phyloP scores from a whole-genome alignment of 495 filamentous ascomycete species.

The Mytilinidion resinicola region DNA sequence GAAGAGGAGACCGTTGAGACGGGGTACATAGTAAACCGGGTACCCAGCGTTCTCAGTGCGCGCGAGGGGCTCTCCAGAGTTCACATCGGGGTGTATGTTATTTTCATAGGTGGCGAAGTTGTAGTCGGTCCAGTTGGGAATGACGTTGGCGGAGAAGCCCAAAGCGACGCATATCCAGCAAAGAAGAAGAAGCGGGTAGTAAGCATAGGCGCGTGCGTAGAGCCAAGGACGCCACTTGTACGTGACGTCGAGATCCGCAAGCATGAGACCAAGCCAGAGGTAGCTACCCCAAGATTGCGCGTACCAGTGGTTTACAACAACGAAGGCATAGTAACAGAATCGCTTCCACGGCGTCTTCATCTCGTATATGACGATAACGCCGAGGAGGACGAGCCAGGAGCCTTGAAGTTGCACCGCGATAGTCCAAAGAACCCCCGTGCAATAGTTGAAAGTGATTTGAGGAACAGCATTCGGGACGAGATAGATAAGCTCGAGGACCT shows the following conservation, averaged over 20 bases:
- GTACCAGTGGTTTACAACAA: conserved; percentile 39
- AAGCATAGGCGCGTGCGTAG: conserved; percentile 19
- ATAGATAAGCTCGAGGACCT: conserved; percentile 38
- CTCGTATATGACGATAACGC: conserved; percentile 37
- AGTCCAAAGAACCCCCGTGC: conserved; percentile 43
- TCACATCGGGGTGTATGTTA: conserved; percentile 36
- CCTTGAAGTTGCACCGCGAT: conserved; percentile 42
- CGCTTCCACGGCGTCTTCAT: conserved; percentile 43
- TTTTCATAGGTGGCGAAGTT: conserved; percentile 34
- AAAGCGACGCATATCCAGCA: conserved; percentile 22
- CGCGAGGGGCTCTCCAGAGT: conserved; percentile 29
- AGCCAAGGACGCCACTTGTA: conserved; percentile 38
- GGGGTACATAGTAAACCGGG: conserved; percentile 38
- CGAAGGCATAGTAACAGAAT: conserved; percentile 38
- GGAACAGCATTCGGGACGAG: conserved; percentile 43
- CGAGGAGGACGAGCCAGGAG: conserved; percentile 36
- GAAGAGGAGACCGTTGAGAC: conserved; percentile 38
- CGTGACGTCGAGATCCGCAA: conserved; percentile 40
- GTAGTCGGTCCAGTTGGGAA: conserved; percentile 28
- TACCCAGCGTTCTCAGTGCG: conserved; percentile 29
- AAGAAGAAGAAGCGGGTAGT: conserved; percentile 32
- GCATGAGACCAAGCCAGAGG: conserved; percentile 38
- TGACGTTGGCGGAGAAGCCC: conserved; percentile 31
- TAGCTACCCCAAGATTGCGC: conserved; percentile 38
- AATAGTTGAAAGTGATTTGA: conserved; percentile 41